A percentile compares a stretch with the other conserved stretches of the same genome.
Conservation (phyloP, 441 rosid species). For the Hura crepitans region DNA sequence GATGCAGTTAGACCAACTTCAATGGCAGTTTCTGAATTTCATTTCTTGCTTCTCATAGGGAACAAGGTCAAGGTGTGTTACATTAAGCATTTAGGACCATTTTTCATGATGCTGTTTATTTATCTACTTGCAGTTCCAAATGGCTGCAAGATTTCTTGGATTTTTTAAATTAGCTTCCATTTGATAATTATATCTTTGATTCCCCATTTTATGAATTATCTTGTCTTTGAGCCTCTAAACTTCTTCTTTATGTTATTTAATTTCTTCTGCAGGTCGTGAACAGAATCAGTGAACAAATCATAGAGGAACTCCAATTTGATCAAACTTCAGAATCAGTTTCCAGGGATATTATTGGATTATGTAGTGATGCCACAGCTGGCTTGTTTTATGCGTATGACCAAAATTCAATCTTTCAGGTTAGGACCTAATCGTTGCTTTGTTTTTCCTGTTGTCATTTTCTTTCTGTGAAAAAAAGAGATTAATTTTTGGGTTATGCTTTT, state of each 20-base stretch:
- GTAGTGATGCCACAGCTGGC: conserved; percentile 97
- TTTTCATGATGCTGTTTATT: conserved; percentile 14
- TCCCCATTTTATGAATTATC: not conserved
- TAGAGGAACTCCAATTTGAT: conserved; percentile 97
- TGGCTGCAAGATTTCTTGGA: not conserved
- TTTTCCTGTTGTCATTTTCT: conserved; percentile 14
- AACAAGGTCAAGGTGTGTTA: conserved; percentile 94
- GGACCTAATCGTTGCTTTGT: conserved; percentile 20
- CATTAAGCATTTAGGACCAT: conserved; percentile 20
- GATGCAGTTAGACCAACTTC: conserved; percentile 80
- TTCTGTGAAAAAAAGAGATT: conserved; percentile 13
- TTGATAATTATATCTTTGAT: conserved; percentile 3
- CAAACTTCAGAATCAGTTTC: conserved; percentile 77
- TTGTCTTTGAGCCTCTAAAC: conserved; percentile 4
- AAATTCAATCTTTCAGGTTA: conserved; percentile 91
- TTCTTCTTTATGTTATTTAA: conserved; percentile 23
- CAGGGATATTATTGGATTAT: conserved; percentile 87
- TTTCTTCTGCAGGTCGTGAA: conserved; percentile 69
- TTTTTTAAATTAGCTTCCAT: conserved; percentile 11
- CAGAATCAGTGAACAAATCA: conserved; percentile 91
- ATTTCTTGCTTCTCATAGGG: conserved; percentile 89
- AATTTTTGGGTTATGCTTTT: conserved; percentile 20
- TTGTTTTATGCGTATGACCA: conserved; percentile 97
- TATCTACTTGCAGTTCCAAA: not conserved
- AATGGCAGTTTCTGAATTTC: conserved; percentile 93